Percentiles rank a stretch among this genome's conserved stretches.
phyloP scores from a whole-genome alignment of 805 yeast species.

The Myxozyma lipomycoides region DNA sequence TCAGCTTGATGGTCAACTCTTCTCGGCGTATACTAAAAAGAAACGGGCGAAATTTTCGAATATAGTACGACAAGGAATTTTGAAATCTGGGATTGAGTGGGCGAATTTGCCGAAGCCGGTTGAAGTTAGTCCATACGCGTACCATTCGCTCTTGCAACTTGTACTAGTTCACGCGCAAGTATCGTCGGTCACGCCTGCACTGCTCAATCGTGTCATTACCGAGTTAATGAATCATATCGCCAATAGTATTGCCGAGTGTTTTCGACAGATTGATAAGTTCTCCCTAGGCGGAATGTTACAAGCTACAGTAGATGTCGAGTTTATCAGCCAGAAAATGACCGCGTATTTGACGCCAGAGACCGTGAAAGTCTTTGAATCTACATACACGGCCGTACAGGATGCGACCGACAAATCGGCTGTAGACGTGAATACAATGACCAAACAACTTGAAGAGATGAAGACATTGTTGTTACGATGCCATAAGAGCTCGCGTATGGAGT shows the following conservation, averaged over 20 bases:
- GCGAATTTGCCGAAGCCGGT: conserved; percentile 32
- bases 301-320: conserved; percentile 51
- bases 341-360: conserved; percentile 18
- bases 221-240: conserved; percentile 45
- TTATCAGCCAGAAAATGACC: conserved; percentile 37
- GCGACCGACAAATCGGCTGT: conserved; percentile 17
- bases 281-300: conserved; percentile 50
- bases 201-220: conserved; percentile 45
- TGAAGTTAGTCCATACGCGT: conserved; percentile 47
- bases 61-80: conserved; percentile 43
- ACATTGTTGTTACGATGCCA: conserved; percentile 17
- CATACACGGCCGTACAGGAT: conserved; percentile 26
- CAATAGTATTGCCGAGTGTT: conserved; percentile 39
- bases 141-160: conserved; percentile 47
- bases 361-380: conserved; percentile 13
- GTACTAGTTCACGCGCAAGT: conserved; percentile 53
- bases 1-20: conserved; percentile 51
- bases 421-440: conserved; percentile 18
- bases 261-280: conserved; percentile 45
- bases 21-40: conserved; percentile 50
- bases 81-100: conserved; percentile 44
- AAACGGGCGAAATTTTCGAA: conserved; percentile 44
- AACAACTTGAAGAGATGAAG: conserved; percentile 26
- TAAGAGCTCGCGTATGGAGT: conserved; percentile 21
- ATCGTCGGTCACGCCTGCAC: conserved; percentile 45